Evolutionary conservation across 164 flowering plant genomes (phyloP).

Genomic region (Dillenia turbinata): DNA sequence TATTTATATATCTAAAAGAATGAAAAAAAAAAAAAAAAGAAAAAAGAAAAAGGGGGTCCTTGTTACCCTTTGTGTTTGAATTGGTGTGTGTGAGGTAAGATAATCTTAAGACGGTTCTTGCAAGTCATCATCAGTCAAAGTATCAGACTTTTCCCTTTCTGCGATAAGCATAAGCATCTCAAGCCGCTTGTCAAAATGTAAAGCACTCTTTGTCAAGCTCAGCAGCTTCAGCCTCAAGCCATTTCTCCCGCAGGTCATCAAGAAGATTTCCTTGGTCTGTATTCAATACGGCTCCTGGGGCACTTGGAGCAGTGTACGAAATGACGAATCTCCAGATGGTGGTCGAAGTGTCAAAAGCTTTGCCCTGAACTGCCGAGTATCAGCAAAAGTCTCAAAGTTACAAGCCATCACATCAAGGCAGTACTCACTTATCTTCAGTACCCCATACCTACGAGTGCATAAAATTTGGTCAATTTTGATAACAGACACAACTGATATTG

Average conservation of each 20-base stretch:
- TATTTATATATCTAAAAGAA: too few relatives aligned
- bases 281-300: slow-evolving; percentile 73
- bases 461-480: too few relatives aligned
- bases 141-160: slow-evolving; percentile 43
- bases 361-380: slow-evolving; percentile 71
- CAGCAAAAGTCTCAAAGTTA: slow-evolving; percentile 90
- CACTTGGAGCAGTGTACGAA: slow-evolving; percentile 93
- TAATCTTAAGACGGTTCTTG: not conserved
- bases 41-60: too few relatives aligned
- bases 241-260: slow-evolving; percentile 93
- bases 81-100: too few relatives aligned
- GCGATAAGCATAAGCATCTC: slow-evolving; percentile 87
- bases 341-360: slow-evolving; percentile 92
- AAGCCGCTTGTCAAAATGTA: slow-evolving; percentile 82
- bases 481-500: not conserved
- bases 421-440: slow-evolving; percentile 81
- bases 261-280: slow-evolving; percentile 72
- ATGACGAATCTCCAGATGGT: slow-evolving; percentile 91
- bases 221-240: slow-evolving; percentile 98
- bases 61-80: too few relatives aligned
- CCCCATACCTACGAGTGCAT: slow-evolving; percentile 69
- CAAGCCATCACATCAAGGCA: slow-evolving; percentile 83
- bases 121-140: slow-evolving; percentile 7
- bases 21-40: too few relatives aligned
- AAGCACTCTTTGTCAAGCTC: slow-evolving; percentile 97